Conservation (phyloP, 345 rosid species). For the Sonneratia alba region DNA sequence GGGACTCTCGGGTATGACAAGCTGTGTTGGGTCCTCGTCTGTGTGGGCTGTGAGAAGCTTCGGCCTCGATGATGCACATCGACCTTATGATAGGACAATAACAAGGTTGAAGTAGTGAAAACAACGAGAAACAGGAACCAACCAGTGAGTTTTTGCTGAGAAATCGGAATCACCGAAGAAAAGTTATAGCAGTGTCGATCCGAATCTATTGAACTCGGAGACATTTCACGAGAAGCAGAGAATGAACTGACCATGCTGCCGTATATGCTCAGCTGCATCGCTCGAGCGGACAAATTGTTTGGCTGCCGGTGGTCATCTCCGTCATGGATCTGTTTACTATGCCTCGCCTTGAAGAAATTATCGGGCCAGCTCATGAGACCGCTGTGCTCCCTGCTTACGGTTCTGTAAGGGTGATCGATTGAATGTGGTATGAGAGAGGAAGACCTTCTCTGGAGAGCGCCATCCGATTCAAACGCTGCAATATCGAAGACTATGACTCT, state of each 20-base stretch:
- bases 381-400: slow-evolving; percentile 41
- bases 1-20: slow-evolving; percentile 27
- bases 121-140: not conserved
- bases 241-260: slow-evolving; percentile 66
- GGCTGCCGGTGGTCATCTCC: slow-evolving; percentile 16
- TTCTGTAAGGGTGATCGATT: slow-evolving; percentile 41
- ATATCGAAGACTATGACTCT: slow-evolving; percentile 59
- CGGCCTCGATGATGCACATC: slow-evolving; percentile 23
- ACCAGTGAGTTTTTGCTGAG: not conserved
- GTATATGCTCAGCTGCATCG: slow-evolving; percentile 64
- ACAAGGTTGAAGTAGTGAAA: not conserved
- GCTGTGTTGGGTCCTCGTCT: slow-evolving; percentile 31
- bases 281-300: slow-evolving; percentile 59
- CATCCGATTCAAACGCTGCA: slow-evolving; percentile 43
- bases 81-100: slow-evolving; percentile 27
- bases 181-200: not conserved
- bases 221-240: not conserved
- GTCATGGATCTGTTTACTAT: slow-evolving; percentile 14
- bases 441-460: slow-evolving; percentile 27
- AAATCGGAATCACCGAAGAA: not conserved
- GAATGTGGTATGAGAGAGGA: slow-evolving; percentile 37
- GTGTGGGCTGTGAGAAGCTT: slow-evolving; percentile 25
- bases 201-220: not conserved
- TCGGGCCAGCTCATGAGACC: slow-evolving; percentile 80
- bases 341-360: slow-evolving; percentile 23